Conservation (phyloP, 495 filamentous ascomycete species). For the Podospora pseudopauciseta region DNA sequence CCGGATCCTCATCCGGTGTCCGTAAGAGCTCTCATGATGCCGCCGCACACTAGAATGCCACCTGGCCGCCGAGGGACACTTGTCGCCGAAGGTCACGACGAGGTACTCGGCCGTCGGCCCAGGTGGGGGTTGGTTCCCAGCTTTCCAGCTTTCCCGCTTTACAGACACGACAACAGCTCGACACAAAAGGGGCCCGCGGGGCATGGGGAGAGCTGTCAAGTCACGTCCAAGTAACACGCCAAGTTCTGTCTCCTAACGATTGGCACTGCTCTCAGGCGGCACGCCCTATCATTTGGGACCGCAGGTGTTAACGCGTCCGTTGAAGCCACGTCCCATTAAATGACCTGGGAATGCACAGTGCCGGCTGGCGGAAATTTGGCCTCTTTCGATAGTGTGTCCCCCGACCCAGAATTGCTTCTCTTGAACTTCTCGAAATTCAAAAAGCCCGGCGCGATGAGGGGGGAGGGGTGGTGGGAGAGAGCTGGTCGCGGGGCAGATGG, state of each 20-base stretch:
- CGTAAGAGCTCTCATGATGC: constrained; percentile 1
- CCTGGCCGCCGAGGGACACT: constrained; percentile 11
- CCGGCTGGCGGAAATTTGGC: constrained; percentile 11
- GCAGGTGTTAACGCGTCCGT: constrained; percentile 16
- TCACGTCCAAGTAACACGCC: constrained; percentile 4
- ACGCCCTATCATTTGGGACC: constrained; percentile 2
- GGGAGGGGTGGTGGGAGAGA: neutral
- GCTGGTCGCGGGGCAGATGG: neutral
- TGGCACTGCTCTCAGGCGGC: neutral
- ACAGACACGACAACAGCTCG: neutral
- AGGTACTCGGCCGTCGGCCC: constrained; percentile 16
- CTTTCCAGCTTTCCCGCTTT: no score
- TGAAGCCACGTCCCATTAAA: constrained; percentile 11
- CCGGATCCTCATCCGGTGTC: constrained; percentile 1
- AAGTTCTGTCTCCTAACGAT: constrained; percentile 14
- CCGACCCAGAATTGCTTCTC: constrained; percentile 1
- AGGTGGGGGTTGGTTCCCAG: constrained; percentile 16
- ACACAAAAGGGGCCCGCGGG: constrained; percentile 23
- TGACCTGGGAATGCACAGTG: constrained; percentile 2
- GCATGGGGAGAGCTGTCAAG: constrained; percentile 15
- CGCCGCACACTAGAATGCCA: neutral
- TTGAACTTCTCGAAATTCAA: neutral
- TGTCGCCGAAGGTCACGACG: constrained; percentile 11
- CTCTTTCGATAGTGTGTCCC: neutral
- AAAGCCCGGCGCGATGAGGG: neutral